These are phyloP conservation scores for Urochloa ruziziensis DNA, from an alignment of 176 grass and related monocot genomes.

Conservation along the genomic window DNA sequence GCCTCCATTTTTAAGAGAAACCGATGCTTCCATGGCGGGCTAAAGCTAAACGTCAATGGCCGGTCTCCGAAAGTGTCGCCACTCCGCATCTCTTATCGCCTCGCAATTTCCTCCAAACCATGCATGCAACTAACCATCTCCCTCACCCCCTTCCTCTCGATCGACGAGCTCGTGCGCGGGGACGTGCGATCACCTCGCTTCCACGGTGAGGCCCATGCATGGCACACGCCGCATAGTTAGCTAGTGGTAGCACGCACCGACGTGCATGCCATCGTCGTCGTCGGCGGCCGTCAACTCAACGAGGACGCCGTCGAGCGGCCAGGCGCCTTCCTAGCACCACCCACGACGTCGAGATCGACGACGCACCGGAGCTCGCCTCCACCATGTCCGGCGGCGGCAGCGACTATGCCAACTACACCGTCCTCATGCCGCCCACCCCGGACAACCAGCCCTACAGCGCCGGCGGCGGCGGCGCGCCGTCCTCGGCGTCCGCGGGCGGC, in stretches of 20 bases:
- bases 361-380: conserved; percentile 23
- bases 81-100: conserved; percentile 6
- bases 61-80: conserved; percentile 24
- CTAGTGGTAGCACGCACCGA: not conserved
- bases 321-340: conserved; percentile 38
- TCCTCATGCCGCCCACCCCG: conserved; percentile 88
- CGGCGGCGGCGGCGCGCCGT: not conserved
- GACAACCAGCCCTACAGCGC: conserved; percentile 66
- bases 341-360: conserved; percentile 47
- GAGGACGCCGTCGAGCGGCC: conserved; percentile 50
- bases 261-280: conserved; percentile 25
- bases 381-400: conserved; percentile 43
- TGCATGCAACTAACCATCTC: conserved; percentile 25
- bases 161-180: not conserved
- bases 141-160: not conserved
- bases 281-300: conserved; percentile 41
- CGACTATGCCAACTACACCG: conserved; percentile 75
- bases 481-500: not conserved
- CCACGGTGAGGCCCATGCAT: conserved; percentile 26
- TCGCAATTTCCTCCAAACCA: conserved; percentile 37
- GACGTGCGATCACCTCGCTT: not conserved
- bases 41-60: not conserved
- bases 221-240: conserved; percentile 24
- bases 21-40: not conserved
- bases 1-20: not conserved